Base-by-base conservation (phyloP, 106 monocot genomes). In the Allium sativum region DNA sequence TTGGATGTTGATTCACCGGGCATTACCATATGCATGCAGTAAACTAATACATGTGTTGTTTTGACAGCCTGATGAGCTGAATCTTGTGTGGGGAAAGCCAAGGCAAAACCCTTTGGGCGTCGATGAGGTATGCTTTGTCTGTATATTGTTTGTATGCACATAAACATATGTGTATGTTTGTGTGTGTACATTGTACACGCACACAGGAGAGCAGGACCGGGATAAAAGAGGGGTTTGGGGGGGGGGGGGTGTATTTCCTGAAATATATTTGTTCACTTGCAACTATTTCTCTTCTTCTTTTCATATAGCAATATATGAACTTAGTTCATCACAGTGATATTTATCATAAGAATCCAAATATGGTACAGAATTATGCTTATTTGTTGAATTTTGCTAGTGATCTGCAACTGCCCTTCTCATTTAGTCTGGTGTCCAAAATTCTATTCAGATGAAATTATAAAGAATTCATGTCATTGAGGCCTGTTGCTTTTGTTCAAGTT, bases 21-120 rank as follows among this genome's bases (percentile, higher is more conserved):
- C 4, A 31, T 31, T 31, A 31, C 31, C 31, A 31, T 31, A 31
- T 31, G 5, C 31, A 31, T 31, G 31, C 31, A 31, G 31, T 31
- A 31, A 31, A 31, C 31, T 31, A 46, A 7, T 42, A 64, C 48
- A 14, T 79, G 14, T 56, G 9, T 41, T 54, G 66, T 55, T 65
- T 84, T 76, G 53, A 61, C 82, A 92, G 92, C 52, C 76, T 78
- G 84, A 92, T 56, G 75, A 77, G 64, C 67, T 82, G 62, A 76
- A 78, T 67, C 76, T 98, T 18, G 74, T 92, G 40, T 98, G 98
- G 98, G 98, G 98, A 78, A 98, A 92, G 61, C 81, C 78, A 70
- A 70, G 98, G 52, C 82, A 83, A 46, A 72, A 42, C 21, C 82
- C 98, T 46, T 61, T 98, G 65, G 58, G 68, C 13, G 54, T 59